Percentiles rank a stretch among this genome's conserved stretches.
Evolutionary conservation across 257 asterid species (phyloP).

Genomic region (Perilla frutescens): DNA sequence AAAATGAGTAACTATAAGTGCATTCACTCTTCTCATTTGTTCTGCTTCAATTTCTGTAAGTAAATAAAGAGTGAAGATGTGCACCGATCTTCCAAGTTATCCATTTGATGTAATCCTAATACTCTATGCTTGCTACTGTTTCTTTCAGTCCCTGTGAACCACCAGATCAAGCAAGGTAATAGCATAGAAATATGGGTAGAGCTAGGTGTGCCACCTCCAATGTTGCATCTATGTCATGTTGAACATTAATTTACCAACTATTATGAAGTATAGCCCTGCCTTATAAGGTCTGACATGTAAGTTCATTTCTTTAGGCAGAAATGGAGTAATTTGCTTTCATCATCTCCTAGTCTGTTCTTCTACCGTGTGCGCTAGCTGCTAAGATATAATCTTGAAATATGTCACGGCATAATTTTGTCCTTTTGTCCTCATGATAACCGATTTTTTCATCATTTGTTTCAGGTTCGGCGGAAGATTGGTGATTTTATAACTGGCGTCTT

Average conservation of each 20-base stretch:
- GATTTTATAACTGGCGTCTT: constrained; percentile 71
- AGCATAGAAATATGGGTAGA: neutral
- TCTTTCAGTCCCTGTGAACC: neutral
- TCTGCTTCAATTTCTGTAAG: constrained; percentile 4
- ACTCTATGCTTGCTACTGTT: neutral
- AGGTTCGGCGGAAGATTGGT: constrained; percentile 84
- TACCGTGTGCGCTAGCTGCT: constrained; percentile 7
- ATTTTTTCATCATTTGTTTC: constrained; percentile 40
- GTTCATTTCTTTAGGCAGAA: neutral
- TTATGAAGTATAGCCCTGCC: neutral
- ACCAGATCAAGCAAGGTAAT: neutral
- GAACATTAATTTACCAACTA: neutral
- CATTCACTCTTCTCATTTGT: neutral
- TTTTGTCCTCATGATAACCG: constrained; percentile 6
- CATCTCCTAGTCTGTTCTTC: constrained; percentile 5
- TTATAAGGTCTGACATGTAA: neutral
- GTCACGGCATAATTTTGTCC: neutral
- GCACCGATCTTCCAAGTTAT: neutral
- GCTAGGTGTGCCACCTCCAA: neutral
- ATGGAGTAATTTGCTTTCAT: neutral
- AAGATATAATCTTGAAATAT: neutral
- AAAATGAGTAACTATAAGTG: neutral
- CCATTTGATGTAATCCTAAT: neutral
- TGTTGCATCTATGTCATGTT: constrained; percentile 6
- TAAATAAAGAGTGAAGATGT: neutral